Base-by-base conservation (phyloP, 441 rosid genomes). In the Croton laevigatus region DNA sequence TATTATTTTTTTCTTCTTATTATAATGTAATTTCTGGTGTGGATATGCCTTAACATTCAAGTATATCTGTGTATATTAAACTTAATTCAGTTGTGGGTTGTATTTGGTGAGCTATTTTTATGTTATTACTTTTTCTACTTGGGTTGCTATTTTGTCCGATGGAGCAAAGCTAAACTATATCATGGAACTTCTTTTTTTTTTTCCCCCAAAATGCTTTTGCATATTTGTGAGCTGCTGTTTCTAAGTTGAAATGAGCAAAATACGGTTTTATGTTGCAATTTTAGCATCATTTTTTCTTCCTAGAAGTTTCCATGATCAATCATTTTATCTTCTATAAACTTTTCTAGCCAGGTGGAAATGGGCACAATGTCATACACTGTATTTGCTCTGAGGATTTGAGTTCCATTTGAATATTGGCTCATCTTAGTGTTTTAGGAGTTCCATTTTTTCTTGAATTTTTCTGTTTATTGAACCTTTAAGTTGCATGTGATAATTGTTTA, bases 21-120 rank as follows among this genome's bases (percentile, higher is more conserved):
- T 27, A 10, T 49, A 1, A 49, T 72, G 57, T 62, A 10, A 52
- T 38, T 54, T 60, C 5, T 44, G 70, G 64, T 73, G 40, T 65
- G 71, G 68, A 64, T 73, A 73, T 71, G 12, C 62, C 9, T 44
- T 52, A 48, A 62, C 54, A 9, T 68, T 65, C 52, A 36, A 42
- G 69, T 70, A 72, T 63, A 46, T 59, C 14, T 45, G 11, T 45
- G 11, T 45, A 45, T 45, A 0, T 45, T 45, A 45, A 8, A 12
- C 14, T 6, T 45, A 8, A 1, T 10, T 4, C 12, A 8, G 49
- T 38, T 19, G 65, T 32, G 9, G 58, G 7, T 34, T 38, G 14
- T 45, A 9, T 52, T 11, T 37, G 44, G 23, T 38, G 9, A 13
- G 10, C 12, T 45, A 13, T 2, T 45, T 13, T 45, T 45, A 7